Evolutionary conservation across 441 rosid genomes (phyloP).

Genomic region (Viola pubescens): DNA sequence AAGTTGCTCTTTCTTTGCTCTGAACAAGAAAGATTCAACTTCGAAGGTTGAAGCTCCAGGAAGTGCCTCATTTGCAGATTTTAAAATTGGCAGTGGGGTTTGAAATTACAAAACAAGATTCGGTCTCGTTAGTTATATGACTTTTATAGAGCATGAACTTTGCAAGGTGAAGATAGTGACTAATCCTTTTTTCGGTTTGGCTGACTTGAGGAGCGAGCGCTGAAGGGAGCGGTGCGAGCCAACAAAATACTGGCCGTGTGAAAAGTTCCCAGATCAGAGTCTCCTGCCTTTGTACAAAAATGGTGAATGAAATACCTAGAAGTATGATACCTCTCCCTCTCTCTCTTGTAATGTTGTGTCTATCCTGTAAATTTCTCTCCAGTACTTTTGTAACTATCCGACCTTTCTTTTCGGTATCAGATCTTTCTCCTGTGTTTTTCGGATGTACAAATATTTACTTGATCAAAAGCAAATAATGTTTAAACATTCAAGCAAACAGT

Average conservation of each 20-base stretch:
- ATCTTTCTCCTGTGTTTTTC: no score
- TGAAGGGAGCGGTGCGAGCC: constrained; percentile 14
- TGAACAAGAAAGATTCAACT: constrained; percentile 65
- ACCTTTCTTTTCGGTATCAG: no score
- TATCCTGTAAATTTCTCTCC: constrained; percentile 20
- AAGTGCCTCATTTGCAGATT: constrained; percentile 31
- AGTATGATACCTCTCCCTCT: background rate
- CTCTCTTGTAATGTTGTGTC: background rate
- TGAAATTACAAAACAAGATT: constrained; percentile 14
- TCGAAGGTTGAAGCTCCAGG: constrained; percentile 45
- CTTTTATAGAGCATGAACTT: constrained; percentile 11
- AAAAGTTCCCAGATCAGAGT: constrained; percentile 16
- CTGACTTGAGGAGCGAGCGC: constrained; percentile 18
- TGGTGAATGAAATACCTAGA: constrained; percentile 14
- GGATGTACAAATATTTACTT: no score
- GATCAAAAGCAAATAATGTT: no score
- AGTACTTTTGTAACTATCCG: constrained; percentile 11
- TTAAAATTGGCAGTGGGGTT: constrained; percentile 35
- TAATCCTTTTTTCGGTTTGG: constrained; percentile 2
- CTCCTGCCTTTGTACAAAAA: constrained; percentile 30
- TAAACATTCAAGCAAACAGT: no score
- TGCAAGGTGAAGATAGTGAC: background rate
- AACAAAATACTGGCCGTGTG: constrained; percentile 12
- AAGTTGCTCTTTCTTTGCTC: constrained; percentile 72
- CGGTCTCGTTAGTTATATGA: background rate